These are phyloP conservation scores for Themeda triandra DNA, from an alignment of 176 grass and related monocot species.

Conservation along the genomic window DNA sequence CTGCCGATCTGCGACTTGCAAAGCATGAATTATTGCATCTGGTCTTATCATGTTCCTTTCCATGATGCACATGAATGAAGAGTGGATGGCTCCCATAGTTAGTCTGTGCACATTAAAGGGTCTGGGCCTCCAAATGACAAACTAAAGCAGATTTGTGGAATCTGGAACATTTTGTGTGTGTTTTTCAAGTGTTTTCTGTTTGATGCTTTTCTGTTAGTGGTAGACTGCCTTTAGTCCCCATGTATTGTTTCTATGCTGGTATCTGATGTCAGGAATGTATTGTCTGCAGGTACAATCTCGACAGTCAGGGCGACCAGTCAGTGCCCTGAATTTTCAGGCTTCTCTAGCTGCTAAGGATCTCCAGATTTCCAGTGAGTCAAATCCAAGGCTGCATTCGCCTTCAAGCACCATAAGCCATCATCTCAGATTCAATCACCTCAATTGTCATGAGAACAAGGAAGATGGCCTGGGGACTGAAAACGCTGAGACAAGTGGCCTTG, in stretches of 20 bases:
- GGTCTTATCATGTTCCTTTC: not conserved
- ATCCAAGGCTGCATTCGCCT: slow-evolving; percentile 44
- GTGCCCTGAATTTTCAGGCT: slow-evolving; percentile 23
- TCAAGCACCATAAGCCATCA: slow-evolving; percentile 64
- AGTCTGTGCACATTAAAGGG: not conserved
- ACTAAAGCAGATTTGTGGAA: not conserved
- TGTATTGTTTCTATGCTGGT: not conserved
- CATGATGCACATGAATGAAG: slow-evolving; percentile 20
- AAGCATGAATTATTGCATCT: slow-evolving; percentile 10
- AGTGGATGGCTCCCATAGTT: not conserved
- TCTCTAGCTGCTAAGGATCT: slow-evolving; percentile 47
- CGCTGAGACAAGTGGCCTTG: slow-evolving; percentile 34
- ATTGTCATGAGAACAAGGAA: slow-evolving; percentile 40
- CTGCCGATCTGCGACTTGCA: not conserved
- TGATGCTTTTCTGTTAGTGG: not conserved
- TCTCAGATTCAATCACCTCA: slow-evolving; percentile 39
- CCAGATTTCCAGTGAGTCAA: slow-evolving; percentile 17
- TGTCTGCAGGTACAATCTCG: slow-evolving; percentile 39
- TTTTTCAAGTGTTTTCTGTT: not conserved
- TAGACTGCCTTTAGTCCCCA: not conserved
- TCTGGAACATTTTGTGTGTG: not conserved
- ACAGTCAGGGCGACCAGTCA: slow-evolving; percentile 8
- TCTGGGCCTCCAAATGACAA: not conserved
- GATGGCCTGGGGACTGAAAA: slow-evolving; percentile 24
- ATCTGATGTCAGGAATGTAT: slow-evolving; percentile 29